Percentiles rank a stretch among this genome's conserved stretches.
Evolutionary conservation across 495 filamentous ascomycete genomes (phyloP).

Genomic region (Oidiodendron maius): DNA sequence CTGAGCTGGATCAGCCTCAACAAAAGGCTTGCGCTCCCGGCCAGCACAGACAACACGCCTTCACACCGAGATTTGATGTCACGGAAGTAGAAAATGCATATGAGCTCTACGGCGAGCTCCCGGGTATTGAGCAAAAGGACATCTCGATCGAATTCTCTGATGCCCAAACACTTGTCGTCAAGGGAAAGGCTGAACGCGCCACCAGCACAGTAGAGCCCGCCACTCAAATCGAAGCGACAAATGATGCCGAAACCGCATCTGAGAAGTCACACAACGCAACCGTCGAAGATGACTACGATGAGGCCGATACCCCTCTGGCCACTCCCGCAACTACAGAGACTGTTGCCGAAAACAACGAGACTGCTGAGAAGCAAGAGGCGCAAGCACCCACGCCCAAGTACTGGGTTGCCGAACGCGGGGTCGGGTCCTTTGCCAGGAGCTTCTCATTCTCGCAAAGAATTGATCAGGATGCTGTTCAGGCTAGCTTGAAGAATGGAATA

Average conservation of each 20-base stretch:
- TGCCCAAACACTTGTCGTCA: conserved; percentile 65
- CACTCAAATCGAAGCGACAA: conserved; percentile 19
- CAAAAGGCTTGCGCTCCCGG: conserved; percentile 19
- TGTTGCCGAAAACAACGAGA: conserved; percentile 23
- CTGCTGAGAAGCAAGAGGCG: conserved; percentile 20
- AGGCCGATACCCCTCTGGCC: conserved; percentile 15
- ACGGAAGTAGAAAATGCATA: conserved; percentile 61
- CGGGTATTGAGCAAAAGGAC: conserved; percentile 72
- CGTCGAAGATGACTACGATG: conserved; percentile 49
- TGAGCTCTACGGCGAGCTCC: conserved; percentile 81
- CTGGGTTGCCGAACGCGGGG: conserved; percentile 73
- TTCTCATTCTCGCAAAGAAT: conserved; percentile 76
- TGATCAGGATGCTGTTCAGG: conserved; percentile 71
- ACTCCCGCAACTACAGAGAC: conserved; percentile 15
- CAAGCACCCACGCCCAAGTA: conserved; percentile 45
- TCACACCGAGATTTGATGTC: conserved; percentile 76
- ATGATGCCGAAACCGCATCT: conserved; percentile 28
- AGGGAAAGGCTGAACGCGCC: conserved; percentile 58
- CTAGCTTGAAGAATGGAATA: conserved; percentile 69
- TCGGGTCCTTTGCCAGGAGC: conserved; percentile 72
- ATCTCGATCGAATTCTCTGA: conserved; percentile 82
- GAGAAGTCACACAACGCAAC: conserved; percentile 48
- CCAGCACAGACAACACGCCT: conserved; percentile 33
- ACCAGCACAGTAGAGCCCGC: conserved; percentile 35
- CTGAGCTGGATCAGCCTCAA: conserved; percentile 55